Evolutionary conservation across 2,329 filamentous ascomycete species (phyloP), one percentile per base, ranked within the genome.

Genomic region (Trichoderma citrinoviride): DNA sequence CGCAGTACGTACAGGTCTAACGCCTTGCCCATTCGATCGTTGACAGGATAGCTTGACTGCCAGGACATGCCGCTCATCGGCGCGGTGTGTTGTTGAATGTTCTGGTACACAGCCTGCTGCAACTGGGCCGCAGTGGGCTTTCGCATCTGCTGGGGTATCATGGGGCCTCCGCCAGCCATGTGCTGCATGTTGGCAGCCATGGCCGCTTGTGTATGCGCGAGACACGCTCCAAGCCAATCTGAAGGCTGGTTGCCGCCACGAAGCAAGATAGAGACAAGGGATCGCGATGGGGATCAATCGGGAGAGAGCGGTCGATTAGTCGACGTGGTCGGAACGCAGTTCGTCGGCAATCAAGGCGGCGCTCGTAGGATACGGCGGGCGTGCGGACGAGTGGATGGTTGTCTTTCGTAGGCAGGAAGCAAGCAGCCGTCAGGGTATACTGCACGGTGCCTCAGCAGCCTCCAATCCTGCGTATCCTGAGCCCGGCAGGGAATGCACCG

Each of bases 131-230:
- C 66, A 58, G 69, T 70, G 49, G 72, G 71, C 54, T 73, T 73
- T 67, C 77, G 75, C 70, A 77, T 73, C 67, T 80, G 79, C 67
- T 79, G 77, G 70, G 77, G 77, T 74, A 81, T 77, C 75, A 82
- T 80, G 65, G 78, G 77, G 74, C 77, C 79, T 68, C 76, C 77
- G 67, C 76, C 77, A 73, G 77, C 79, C 82, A 86, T 85, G 71
- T 84, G 83, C 74, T 82, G 81, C 77, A 86, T 82, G 70, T 85
- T 86, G 73, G 81, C 83, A 78, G 84, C 84, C 84, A 87, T 87
- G 76, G 81, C 82, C 79, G 81, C 81, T 67, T 65, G 65, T 50
- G 58, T 64, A 49, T 65, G 65, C 61, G 67, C 29, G 61, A 66
- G 49, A 65, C 70, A 66, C 67, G 65, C 67, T 66, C 71, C 71